Conservation (phyloP, 1,139 yeast species). For the Trichomonascaceae sp. region DNA sequence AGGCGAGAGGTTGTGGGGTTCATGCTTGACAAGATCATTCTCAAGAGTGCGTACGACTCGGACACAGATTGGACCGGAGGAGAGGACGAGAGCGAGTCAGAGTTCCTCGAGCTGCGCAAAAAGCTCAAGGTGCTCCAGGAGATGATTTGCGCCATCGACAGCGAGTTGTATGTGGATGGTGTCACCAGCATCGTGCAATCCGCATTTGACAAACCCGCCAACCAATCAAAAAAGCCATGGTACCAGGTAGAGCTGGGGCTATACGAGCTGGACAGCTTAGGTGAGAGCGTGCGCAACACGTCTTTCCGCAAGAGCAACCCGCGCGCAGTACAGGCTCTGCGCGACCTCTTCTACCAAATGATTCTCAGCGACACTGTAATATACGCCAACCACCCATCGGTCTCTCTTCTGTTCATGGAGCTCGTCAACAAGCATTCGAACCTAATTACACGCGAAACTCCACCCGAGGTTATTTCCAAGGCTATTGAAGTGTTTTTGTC, state of each 20-base stretch:
- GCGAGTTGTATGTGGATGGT: conserved; percentile 58
- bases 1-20: conserved; percentile 43
- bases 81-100: conserved; percentile 51
- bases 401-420: conserved; percentile 75
- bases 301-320: conserved; percentile 41
- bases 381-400: conserved; percentile 47
- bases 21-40: conserved; percentile 53
- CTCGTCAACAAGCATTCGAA: conserved; percentile 66
- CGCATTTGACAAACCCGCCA: conserved; percentile 1
- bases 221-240: conserved; percentile 34
- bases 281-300: conserved; percentile 69
- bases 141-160: conserved; percentile 62
- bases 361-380: conserved; percentile 39
- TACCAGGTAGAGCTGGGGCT: conserved; percentile 75
- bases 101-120: conserved; percentile 64
- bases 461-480: conserved; percentile 40
- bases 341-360: conserved; percentile 48
- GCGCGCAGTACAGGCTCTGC: conserved; percentile 15
- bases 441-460: conserved; percentile 36
- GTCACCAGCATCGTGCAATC: conserved; percentile 45
- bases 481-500: conserved; percentile 70
- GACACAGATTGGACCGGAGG: conserved; percentile 45
- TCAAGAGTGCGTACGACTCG: conserved; percentile 69
- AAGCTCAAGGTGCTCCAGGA: conserved; percentile 74
- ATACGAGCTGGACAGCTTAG: conserved; percentile 62